These are phyloP conservation scores for Macadamia tetraphylla DNA, from an alignment of 164 flowering plant genomes.

Conservation along the genomic window DNA sequence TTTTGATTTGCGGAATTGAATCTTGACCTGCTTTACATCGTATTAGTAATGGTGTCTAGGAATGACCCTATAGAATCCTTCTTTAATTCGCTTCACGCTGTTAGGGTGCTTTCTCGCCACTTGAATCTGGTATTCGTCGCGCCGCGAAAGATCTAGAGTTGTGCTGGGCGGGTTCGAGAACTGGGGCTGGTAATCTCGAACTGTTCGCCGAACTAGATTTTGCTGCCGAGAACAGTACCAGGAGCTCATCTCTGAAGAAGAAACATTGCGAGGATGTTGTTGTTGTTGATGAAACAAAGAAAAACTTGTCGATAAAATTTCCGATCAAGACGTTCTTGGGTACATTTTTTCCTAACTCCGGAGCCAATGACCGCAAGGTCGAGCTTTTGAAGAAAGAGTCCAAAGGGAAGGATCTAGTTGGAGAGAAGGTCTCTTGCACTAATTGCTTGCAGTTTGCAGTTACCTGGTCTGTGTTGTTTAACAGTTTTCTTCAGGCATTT, in stretches of 20 bases:
- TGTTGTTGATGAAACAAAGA: constrained; percentile 40
- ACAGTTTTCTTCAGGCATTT: constrained; percentile 51
- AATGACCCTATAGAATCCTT: constrained; percentile 75
- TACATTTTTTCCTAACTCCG: constrained; percentile 34
- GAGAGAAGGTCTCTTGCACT: constrained; percentile 41
- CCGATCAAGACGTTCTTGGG: constrained; percentile 52
- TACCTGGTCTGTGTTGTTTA: constrained; percentile 58
- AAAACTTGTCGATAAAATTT: constrained; percentile 37
- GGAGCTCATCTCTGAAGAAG: constrained; percentile 30
- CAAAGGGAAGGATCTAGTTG: constrained; percentile 28
- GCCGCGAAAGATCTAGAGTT: constrained; percentile 66
- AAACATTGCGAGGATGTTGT: constrained; percentile 25
- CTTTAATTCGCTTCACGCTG: constrained; percentile 55
- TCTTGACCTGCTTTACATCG: background rate
- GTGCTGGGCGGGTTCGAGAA: constrained; percentile 28
- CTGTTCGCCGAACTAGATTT: constrained; percentile 11
- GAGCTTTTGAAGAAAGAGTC: constrained; percentile 25
- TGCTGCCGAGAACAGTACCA: constrained; percentile 11
- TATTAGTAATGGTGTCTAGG: constrained; percentile 37
- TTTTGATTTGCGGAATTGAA: background rate
- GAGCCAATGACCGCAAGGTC: constrained; percentile 14
- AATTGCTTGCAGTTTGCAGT: constrained; percentile 75
- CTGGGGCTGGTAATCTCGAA: constrained; percentile 12
- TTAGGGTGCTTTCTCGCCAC: constrained; percentile 57
- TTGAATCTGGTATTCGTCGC: constrained; percentile 60